A percentile compares a stretch with the other conserved stretches of the same genome.
Conservation (phyloP, 202 grass and related monocot genomes). For the Panicum hallii region DNA sequence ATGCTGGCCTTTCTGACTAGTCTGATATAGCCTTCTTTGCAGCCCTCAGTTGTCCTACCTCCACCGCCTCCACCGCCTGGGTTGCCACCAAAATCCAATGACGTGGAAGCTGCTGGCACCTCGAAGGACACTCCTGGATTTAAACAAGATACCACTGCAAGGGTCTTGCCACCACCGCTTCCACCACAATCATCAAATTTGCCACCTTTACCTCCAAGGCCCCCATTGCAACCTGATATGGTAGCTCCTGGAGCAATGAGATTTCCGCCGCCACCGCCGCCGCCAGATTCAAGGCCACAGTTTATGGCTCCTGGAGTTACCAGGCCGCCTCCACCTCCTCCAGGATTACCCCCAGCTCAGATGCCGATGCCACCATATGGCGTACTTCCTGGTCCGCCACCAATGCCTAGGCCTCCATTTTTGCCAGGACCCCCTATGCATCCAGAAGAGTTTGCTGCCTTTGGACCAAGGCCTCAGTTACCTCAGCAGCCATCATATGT, state of each 20-base stretch:
- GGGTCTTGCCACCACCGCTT: constrained; percentile 62
- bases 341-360: constrained; percentile 65
- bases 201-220: constrained; percentile 60
- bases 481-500: constrained; percentile 96
- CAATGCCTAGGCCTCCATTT: constrained; percentile 61
- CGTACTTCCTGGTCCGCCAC: constrained; percentile 71
- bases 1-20: constrained; percentile 5
- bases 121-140: constrained; percentile 44
- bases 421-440: constrained; percentile 57
- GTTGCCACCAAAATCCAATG: constrained; percentile 61
- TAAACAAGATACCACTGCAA: constrained; percentile 52
- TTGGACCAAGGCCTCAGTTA: constrained; percentile 61
- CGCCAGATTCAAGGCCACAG: constrained; percentile 65
- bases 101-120: constrained; percentile 44
- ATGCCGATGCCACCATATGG: constrained; percentile 71
- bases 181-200: constrained; percentile 59
- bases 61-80: constrained; percentile 79
- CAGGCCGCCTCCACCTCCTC: constrained; percentile 71
- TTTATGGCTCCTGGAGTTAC: constrained; percentile 68
- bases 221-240: constrained; percentile 68
- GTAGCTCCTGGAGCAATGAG: constrained; percentile 63
- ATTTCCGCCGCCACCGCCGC: constrained; percentile 80
- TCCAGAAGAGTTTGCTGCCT: constrained; percentile 65
- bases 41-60: constrained; percentile 58
- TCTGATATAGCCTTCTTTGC: constrained; percentile 51